Conservation (phyloP, 2,329 filamentous ascomycete species). For the Ceratocystis cubensis region DNA sequence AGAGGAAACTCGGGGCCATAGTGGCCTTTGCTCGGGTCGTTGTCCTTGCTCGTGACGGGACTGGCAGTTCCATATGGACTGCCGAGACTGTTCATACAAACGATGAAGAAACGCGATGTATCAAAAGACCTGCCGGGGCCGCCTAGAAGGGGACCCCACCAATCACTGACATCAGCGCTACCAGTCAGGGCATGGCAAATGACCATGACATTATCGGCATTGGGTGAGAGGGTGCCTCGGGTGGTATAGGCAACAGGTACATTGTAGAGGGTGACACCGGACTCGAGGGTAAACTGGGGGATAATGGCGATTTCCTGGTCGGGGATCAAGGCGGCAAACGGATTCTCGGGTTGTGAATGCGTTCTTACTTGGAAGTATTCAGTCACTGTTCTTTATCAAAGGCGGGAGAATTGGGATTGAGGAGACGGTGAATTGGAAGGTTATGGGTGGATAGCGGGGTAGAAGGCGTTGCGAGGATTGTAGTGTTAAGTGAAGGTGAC, state of each 20-base stretch:
- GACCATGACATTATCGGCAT: conserved; percentile 56
- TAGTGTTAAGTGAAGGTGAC: no score
- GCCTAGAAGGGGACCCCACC: conserved; percentile 76
- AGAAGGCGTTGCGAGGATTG: no score
- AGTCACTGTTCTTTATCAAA: conserved; percentile 37
- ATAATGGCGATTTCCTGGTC: conserved; percentile 80
- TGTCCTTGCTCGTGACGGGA: conserved; percentile 78
- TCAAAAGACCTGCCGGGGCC: conserved; percentile 70
- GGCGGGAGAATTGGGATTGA: conserved; percentile 10
- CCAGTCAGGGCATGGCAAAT: conserved; percentile 78
- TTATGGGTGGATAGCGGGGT: neutral
- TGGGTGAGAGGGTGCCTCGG: conserved; percentile 46
- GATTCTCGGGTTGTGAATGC: conserved; percentile 72
- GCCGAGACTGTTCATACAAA: conserved; percentile 75
- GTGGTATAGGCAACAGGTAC: conserved; percentile 57
- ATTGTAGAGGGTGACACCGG: conserved; percentile 71
- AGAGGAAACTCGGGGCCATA: conserved; percentile 96
- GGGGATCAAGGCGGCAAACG: conserved; percentile 72
- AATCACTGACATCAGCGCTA: conserved; percentile 72
- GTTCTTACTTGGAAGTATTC: conserved; percentile 55
- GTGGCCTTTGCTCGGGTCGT: conserved; percentile 55
- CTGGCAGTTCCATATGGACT: conserved; percentile 82
- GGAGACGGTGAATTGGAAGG: conserved; percentile 5
- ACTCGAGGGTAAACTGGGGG: conserved; percentile 85
- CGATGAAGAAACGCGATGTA: conserved; percentile 68